Percentiles rank a stretch among this genome's conserved stretches.
phyloP scores from a whole-genome alignment of 1,284 basidiomycete genomes.

The Tylopilus orsonianus region DNA sequence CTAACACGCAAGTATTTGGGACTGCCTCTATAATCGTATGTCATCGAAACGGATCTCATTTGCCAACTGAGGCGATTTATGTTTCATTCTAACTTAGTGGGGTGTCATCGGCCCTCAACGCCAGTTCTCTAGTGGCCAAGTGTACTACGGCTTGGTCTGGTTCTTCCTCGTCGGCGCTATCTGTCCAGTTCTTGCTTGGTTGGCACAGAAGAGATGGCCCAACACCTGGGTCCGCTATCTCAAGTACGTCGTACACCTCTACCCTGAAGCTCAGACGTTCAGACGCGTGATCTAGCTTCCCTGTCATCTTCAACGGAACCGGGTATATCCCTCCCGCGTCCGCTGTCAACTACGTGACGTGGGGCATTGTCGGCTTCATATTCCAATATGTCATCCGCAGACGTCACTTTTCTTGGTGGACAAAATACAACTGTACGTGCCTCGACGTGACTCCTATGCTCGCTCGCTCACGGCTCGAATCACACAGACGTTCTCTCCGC shows the following conservation, averaged over 20 bases:
- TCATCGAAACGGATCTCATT: background rate
- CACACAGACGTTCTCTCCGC: conserved; percentile 48
- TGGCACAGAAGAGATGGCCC: conserved; percentile 42
- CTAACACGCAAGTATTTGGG: conserved; percentile 38
- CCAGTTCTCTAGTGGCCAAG: conserved; percentile 30
- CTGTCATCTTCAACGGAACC: conserved; percentile 55
- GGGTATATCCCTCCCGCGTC: conserved; percentile 51
- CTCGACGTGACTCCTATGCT: background rate
- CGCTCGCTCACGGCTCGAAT: background rate
- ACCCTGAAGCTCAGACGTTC: background rate
- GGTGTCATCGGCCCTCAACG: conserved; percentile 44
- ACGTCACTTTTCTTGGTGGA: conserved; percentile 54
- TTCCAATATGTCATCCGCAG: conserved; percentile 57
- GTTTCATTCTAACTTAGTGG: conserved; percentile 25
- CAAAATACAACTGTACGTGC: conserved; percentile 49
- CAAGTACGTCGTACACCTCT: conserved; percentile 35
- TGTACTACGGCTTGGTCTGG: conserved; percentile 40
- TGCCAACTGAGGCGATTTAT: background rate
- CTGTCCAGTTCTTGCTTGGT: conserved; percentile 41
- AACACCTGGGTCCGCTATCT: conserved; percentile 46
- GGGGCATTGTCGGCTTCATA: conserved; percentile 50
- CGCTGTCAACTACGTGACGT: conserved; percentile 47
- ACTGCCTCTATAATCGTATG: conserved; percentile 40
- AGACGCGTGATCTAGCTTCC: conserved; percentile 35
- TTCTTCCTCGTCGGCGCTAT: conserved; percentile 59